Base-by-base conservation (phyloP, 2,329 filamentous ascomycete genomes). In the Anisogramma anomala region DNA sequence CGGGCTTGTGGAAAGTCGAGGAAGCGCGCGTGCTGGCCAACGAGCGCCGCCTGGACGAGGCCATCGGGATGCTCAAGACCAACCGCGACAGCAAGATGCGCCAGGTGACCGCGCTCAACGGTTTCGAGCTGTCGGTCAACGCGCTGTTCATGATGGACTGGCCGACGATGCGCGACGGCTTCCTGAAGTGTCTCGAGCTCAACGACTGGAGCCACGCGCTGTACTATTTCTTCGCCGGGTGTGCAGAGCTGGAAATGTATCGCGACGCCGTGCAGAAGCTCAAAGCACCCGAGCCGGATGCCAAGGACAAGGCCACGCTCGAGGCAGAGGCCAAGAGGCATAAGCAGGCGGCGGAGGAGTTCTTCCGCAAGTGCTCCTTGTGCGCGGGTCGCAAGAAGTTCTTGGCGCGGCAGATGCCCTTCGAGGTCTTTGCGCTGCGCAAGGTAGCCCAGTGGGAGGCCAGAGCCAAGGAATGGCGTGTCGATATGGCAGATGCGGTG, bases 171-270 rank as follows among this genome's bases (percentile, higher is more conserved):
- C 75, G 84, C 3, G 71, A 81, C 42, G 72, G 77, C 1, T 96
- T 95, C 60, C 60, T 88, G 30, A 57, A 73, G 49, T 88, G 84
- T 49, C 67, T 84, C 9, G 79, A 84, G 41, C 70, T 91, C 41
- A 95, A 94, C 61, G 84, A 84, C 52, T 96, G 91, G 91, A 88
- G 82, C 42, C 86, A 87, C 39, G 78, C 81, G 0, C 59, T 96
- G 39, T 96, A 98, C 63, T 86, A 86, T 57, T 96, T 88, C 62
- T 82, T 94, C 49, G 82, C 84, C 2, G 91, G 80, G 6, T 72
- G 74, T 10, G 80, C 82, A 1, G 79, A 93, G 50, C 62, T 96
- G 1, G 85, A 91, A 53, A 67, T 86, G 4, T 96, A 95, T 60
- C 77, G 91, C 8, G 66, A 77, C 39, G 68, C 67, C 1, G 58